Evolutionary conservation across 306 rosid genomes (phyloP), one percentile per base, ranked within the genome.

Genomic region (Ormosia semicastrata): DNA sequence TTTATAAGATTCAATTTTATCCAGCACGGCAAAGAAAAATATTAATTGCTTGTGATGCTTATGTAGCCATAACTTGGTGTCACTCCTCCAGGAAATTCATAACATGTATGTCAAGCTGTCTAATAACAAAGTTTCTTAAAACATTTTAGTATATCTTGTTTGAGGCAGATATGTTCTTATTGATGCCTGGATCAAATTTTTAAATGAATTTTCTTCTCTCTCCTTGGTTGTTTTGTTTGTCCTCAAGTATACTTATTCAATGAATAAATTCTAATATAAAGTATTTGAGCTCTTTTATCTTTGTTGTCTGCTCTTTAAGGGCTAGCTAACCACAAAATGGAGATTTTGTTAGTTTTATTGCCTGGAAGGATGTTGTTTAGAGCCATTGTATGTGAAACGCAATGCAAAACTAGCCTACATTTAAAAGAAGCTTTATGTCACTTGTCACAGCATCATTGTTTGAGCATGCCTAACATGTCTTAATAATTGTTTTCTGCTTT

Each of bases 401-500:
- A 68, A 71, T 79, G 77, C 76, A 73, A 36, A 77, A 52, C 66
- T 88, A 49, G 54, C 58, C 67, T 62, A 75, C 82, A 50, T 53
- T 81, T 66, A 65, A 84, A 85, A 81, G 82, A 77, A 40, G 63
- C 89, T 90, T 93, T 91, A 81, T 87, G 87, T 77, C 90, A 85
- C 83, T 82, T 81, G 74, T 67, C 87, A 66, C 41, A 33, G 66
- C 91, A 81, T 82, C 74, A 81, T 87, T 88, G 86, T 87, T 75
- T 85, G 74, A 83, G 91, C 91, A 89, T 89, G 94, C 88, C 75
- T 84, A 84, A 84, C 89, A 81, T 88, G 88, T 84, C 15, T 79
- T 87, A 87, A 87, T 88, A 44, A 87, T 88, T 81, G 75, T 59
- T 67, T 33, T 72, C 65, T 84, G 64, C 91, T 91, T 89, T 84